Conservation (phyloP, 2,329 filamentous ascomycete genomes). For the Claviceps capensis region DNA sequence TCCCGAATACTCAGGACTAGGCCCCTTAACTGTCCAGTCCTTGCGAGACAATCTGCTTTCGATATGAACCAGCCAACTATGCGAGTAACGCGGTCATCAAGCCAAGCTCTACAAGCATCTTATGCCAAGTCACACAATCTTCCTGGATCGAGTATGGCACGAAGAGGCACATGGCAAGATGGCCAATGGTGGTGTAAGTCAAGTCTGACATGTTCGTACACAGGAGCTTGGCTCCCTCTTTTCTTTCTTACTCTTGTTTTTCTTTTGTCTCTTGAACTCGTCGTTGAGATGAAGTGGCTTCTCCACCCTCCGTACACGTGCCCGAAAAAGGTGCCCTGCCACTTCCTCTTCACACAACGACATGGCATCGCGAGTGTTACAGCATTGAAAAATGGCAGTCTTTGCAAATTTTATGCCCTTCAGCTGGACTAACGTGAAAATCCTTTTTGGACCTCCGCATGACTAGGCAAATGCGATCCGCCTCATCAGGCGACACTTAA, state of each 20-base stretch:
- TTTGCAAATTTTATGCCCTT: background rate
- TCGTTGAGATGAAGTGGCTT: no score
- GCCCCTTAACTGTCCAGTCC: background rate
- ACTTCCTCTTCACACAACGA: background rate
- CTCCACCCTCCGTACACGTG: background rate
- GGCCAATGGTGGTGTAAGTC: conserved; percentile 25
- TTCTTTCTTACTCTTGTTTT: background rate
- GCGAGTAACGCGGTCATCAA: background rate
- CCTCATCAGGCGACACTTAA: conserved; percentile 21
- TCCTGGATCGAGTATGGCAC: conserved; percentile 16
- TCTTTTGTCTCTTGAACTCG: background rate
- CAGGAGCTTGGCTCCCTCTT: background rate
- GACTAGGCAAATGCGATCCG: conserved; percentile 29
- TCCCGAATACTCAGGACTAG: background rate
- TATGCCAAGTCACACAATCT: conserved; percentile 8
- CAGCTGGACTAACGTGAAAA: background rate
- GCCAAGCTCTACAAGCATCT: conserved; percentile 1
- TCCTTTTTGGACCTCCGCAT: background rate
- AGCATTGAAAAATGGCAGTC: background rate
- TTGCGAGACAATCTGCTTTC: background rate
- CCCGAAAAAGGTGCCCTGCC: background rate
- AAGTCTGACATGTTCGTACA: background rate
- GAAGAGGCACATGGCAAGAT: conserved; percentile 20
- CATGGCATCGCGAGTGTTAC: background rate
- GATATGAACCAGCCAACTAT: background rate